These are phyloP conservation scores for Leucogyrophana mollusca DNA, from an alignment of 768 basidiomycete species.

Conservation along the genomic window DNA sequence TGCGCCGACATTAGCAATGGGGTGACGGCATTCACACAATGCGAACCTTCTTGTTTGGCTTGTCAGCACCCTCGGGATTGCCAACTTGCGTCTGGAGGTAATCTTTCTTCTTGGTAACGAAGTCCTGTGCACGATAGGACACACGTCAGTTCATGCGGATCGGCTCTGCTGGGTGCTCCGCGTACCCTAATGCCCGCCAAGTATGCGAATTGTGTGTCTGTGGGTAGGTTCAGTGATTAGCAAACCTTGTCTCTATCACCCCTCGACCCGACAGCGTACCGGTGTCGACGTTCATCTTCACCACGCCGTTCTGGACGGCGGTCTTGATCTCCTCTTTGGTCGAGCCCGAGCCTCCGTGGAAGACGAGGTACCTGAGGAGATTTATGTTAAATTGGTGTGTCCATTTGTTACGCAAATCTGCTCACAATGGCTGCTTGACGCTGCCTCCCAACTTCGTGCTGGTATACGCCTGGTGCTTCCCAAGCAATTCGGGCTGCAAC, in stretches of 20 bases:
- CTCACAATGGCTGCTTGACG: conserved; percentile 78
- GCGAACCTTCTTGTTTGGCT: conserved; percentile 98
- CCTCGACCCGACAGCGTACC: conserved; percentile 29
- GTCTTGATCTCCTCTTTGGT: conserved; percentile 93
- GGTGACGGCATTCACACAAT: no score
- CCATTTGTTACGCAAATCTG: conserved; percentile 5
- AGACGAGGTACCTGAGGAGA: conserved; percentile 82
- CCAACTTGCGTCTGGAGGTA: conserved; percentile 92
- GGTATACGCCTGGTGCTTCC: conserved; percentile 84
- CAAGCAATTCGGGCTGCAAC: conserved; percentile 87
- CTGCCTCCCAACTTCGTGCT: conserved; percentile 64
- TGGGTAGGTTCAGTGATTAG: conserved; percentile 5
- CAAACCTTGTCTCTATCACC: not conserved
- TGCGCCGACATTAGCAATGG: conserved; percentile 25
- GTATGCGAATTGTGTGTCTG: conserved; percentile 90
- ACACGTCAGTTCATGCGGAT: not conserved
- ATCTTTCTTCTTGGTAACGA: conserved; percentile 78
- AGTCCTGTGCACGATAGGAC: conserved; percentile 67
- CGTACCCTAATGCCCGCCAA: conserved; percentile 76
- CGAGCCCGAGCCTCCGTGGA: conserved; percentile 99
- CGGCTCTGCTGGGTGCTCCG: not conserved
- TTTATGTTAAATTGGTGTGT: conserved; percentile 5
- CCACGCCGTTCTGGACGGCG: conserved; percentile 88
- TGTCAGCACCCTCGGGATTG: conserved; percentile 94
- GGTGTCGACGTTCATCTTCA: conserved; percentile 99